Evolutionary conservation across 1,284 basidiomycete genomes (phyloP), one percentile per base, ranked within the genome.

Genomic region (Puccinia horiana): DNA sequence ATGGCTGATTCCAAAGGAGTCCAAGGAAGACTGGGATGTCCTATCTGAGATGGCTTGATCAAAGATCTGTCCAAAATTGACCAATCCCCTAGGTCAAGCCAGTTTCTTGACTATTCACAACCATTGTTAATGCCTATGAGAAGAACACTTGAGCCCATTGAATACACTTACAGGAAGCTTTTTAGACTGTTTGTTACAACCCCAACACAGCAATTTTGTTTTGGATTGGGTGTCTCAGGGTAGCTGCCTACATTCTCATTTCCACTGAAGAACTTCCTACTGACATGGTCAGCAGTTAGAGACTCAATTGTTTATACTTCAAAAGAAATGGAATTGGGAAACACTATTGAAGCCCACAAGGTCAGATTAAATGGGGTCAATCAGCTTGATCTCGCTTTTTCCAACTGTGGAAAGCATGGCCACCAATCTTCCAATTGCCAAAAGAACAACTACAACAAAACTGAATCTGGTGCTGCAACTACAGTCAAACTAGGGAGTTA

Each of bases 61-160:
- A 8, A 32, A 12, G 8, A 63, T 63, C 58, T 11, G 35, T 9
- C 26, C 23, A 1, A 67, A 32, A 23, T 18, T 67, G n/a, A 20
- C 9, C 1, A 35, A 23, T 3, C 63, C 29, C 11, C 29, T 67
- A 67, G 18, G 63, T 67, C 26, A 63, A 63, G 35, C 61, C 61
- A 16, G 61, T 26, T 32, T 37, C 26, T 35, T 16, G 61, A 63
- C 40, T 67, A 2, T 67, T 67, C 63, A 20, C 63, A 4, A 67
- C 35, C 4, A 67, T 67, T 37, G 63, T 67, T 2, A 67, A 67
- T 29, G 29, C 63, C 18, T 67, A 67, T 40, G 63, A 67, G n/a
- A 67, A 67, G 63, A 67, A 67, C 35, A 67, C 63, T 37, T n/a
- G 63, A 35, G 63, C 63, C 20, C 35, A 18, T 8, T 35, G 35